These are phyloP conservation scores for Aspergillus bertholletiae DNA, from an alignment of 495 filamentous ascomycete genomes.

Conservation along the genomic window DNA sequence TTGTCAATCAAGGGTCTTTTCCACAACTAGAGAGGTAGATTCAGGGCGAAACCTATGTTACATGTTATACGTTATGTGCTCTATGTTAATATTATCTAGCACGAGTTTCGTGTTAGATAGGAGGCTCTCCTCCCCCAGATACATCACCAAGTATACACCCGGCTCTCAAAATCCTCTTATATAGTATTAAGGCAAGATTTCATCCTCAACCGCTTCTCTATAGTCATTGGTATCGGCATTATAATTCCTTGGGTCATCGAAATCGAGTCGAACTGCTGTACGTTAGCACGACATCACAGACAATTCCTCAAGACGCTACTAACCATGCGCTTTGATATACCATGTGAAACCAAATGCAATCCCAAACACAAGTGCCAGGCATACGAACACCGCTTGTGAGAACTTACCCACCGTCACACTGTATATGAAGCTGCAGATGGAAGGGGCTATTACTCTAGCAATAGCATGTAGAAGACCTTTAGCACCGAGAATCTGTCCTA, in stretches of 20 bases:
- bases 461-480: constrained; percentile 81
- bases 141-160: no score
- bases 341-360: constrained; percentile 62
- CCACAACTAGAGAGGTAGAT: no score
- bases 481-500: constrained; percentile 83
- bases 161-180: no score
- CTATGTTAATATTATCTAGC: no score
- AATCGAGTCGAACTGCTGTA: neutral
- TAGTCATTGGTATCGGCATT: neutral
- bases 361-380: constrained; percentile 62
- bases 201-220: neutral
- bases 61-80: no score
- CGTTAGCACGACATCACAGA: neutral
- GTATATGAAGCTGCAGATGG: constrained; percentile 82
- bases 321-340: constrained; percentile 71
- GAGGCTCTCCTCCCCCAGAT: no score
- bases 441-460: constrained; percentile 72
- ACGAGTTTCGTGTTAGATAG: no score
- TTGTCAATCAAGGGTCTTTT: no score
- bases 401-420: constrained; percentile 72
- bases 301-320: constrained; percentile 18
- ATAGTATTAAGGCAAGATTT: neutral
- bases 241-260: neutral
- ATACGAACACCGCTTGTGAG: constrained; percentile 79
- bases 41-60: no score